Conservation (phyloP, 768 basidiomycete species). For the Galerina sulciceps region DNA sequence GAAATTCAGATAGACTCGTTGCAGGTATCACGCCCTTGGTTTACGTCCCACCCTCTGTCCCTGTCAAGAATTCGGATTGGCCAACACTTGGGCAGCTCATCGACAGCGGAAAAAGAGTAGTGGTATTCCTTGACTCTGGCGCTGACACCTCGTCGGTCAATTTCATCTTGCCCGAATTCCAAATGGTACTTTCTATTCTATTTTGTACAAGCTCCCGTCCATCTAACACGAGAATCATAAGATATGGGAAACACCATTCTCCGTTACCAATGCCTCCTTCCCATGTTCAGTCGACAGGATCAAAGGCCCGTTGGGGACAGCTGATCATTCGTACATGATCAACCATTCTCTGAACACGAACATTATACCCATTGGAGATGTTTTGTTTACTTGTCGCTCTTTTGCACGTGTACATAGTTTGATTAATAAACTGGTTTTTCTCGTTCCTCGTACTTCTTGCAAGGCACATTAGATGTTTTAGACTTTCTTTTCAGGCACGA, state of each 20-base stretch:
- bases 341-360: conserved; percentile 61
- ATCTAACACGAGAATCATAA: conserved; percentile 15
- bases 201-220: too few relatives aligned
- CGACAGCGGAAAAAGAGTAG: conserved; percentile 58
- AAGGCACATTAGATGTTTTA: too few relatives aligned
- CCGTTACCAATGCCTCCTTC: conserved; percentile 50
- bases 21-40: conserved; percentile 49
- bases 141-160: conserved; percentile 44
- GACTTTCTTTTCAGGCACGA: too few relatives aligned
- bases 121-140: conserved; percentile 63
- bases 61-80: conserved; percentile 54
- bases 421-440: too few relatives aligned
- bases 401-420: too few relatives aligned
- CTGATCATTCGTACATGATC: conserved; percentile 61
- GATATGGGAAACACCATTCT: conserved; percentile 66
- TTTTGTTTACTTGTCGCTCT: too few relatives aligned
- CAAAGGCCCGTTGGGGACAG: conserved; percentile 46
- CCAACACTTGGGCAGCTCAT: conserved; percentile 69
- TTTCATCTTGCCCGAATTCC: conserved; percentile 61
- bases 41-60: conserved; percentile 54
- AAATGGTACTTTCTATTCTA: conserved; percentile 40
- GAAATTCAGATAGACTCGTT: background rate
- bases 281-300: conserved; percentile 59
- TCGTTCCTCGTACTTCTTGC: too few relatives aligned
- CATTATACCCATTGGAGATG: conserved; percentile 37